Conservation (phyloP, 2,329 filamentous ascomycete genomes). For the Calonectria hawksworthii region DNA sequence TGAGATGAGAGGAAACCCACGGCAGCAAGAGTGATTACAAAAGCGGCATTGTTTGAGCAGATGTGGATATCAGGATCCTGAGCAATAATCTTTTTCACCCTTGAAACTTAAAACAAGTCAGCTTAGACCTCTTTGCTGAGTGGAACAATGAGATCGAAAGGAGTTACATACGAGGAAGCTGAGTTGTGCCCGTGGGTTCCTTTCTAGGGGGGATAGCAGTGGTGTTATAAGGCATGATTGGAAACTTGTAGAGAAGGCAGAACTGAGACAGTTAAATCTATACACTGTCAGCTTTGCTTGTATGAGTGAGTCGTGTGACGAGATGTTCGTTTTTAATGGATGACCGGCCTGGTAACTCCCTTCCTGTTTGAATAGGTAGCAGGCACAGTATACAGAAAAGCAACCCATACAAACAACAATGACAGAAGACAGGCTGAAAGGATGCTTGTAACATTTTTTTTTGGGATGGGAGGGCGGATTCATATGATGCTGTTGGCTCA, state of each 20-base stretch:
- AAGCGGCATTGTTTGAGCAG: slow-evolving; percentile 94
- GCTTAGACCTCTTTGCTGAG: slow-evolving; percentile 5
- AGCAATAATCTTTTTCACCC: slow-evolving; percentile 95
- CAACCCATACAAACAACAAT: neutral
- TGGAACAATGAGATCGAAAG: slow-evolving; percentile 15
- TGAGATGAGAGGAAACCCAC: slow-evolving; percentile 58
- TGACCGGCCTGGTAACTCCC: neutral
- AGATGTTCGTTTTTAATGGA: neutral
- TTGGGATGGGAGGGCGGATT: neutral
- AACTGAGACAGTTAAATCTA: neutral
- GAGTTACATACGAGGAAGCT: slow-evolving; percentile 81
- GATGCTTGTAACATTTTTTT: neutral
- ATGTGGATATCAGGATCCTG: slow-evolving; percentile 87
- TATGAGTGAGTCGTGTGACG: neutral
- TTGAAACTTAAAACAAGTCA: slow-evolving; percentile 74
- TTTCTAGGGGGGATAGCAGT: slow-evolving; percentile 83
- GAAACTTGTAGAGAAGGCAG: neutral
- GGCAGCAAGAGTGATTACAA: slow-evolving; percentile 92
- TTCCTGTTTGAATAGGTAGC: neutral
- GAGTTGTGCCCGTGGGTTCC: slow-evolving; percentile 87
- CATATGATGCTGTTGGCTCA: neutral
- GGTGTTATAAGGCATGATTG: slow-evolving; percentile 89
- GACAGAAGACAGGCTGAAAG: neutral
- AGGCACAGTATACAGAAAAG: too few relatives aligned
- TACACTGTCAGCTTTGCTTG: neutral